Evolutionary conservation across 306 rosid genomes (phyloP).

Genomic region (Cucumis hystrix): DNA sequence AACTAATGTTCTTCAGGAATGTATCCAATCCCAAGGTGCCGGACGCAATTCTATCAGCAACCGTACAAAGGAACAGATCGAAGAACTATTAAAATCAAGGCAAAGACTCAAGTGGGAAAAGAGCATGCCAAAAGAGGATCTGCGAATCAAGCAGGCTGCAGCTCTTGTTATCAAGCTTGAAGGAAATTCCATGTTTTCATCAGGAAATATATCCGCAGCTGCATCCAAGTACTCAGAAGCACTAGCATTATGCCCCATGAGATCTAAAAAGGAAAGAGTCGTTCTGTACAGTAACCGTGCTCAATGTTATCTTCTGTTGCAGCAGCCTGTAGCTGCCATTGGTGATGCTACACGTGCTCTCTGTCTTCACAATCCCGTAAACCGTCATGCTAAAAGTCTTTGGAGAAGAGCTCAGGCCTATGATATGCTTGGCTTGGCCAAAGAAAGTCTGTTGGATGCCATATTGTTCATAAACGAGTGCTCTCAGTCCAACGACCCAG

Average conservation of each 20-base stretch:
- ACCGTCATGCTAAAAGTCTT: constrained; percentile 96
- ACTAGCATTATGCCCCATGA: constrained; percentile 82
- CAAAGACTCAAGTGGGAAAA: constrained; percentile 91
- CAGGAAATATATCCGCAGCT: constrained; percentile 91
- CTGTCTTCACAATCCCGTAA: constrained; percentile 86
- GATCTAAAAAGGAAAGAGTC: constrained; percentile 94
- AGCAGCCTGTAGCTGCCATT: constrained; percentile 89
- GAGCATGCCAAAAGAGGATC: constrained; percentile 92
- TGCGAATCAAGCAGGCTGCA: constrained; percentile 97
- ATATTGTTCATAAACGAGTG: constrained; percentile 94
- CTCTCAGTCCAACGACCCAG: constrained; percentile 94
- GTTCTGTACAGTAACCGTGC: constrained; percentile 94
- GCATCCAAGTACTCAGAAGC: constrained; percentile 94
- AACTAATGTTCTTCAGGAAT: constrained; percentile 74
- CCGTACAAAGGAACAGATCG: constrained; percentile 67
- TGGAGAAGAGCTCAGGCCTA: constrained; percentile 99
- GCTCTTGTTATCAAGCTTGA: constrained; percentile 95
- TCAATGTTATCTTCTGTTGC: constrained; percentile 84
- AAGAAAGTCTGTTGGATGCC: constrained; percentile 92
- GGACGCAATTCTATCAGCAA: constrained; percentile 48
- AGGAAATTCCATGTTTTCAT: constrained; percentile 93
- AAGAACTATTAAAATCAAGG: constrained; percentile 63
- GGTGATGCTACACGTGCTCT: constrained; percentile 96
- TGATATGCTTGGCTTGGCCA: constrained; percentile 91
- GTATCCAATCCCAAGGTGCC: constrained; percentile 63